phyloP scores from a whole-genome alignment of 2,329 filamentous ascomycete genomes.

The Fusarium solani-melongenae region DNA sequence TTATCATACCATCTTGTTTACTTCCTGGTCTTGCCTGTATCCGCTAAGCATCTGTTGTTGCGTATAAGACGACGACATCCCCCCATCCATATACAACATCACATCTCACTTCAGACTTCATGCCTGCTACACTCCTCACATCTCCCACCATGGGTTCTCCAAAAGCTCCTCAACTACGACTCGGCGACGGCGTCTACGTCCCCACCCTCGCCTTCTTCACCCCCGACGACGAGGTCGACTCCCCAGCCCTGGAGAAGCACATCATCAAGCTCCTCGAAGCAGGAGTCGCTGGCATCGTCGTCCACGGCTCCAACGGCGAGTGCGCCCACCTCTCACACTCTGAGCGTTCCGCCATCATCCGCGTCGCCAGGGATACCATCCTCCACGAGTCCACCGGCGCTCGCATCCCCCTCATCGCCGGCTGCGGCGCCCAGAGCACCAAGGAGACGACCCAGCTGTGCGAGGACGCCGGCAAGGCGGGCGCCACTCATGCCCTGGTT shows the following conservation, averaged over 20 bases:
- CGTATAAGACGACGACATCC: slow-evolving; percentile 23
- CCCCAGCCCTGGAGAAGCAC: slow-evolving; percentile 47
- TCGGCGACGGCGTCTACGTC: slow-evolving; percentile 50
- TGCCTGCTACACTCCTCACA: slow-evolving; percentile 41
- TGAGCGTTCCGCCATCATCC: slow-evolving; percentile 75
- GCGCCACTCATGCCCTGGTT: slow-evolving; percentile 81
- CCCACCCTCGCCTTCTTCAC: slow-evolving; percentile 53
- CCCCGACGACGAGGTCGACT: slow-evolving; percentile 48
- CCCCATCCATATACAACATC: neutral
- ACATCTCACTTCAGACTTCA: slow-evolving; percentile 5
- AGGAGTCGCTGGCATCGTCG: slow-evolving; percentile 79
- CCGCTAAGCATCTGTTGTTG: neutral
- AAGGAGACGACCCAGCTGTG: slow-evolving; percentile 79
- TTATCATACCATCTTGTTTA: slow-evolving; percentile 10
- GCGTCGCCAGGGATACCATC: slow-evolving; percentile 59
- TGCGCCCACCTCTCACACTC: slow-evolving; percentile 80
- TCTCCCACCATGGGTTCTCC: slow-evolving; percentile 41
- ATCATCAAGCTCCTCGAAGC: slow-evolving; percentile 65
- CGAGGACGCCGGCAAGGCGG: slow-evolving; percentile 74
- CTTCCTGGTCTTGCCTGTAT: slow-evolving; percentile 6
- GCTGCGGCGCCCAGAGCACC: slow-evolving; percentile 80
- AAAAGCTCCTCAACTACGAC: slow-evolving; percentile 40
- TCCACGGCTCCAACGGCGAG: slow-evolving; percentile 86
- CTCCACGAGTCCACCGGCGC: slow-evolving; percentile 37
- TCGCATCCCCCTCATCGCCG: slow-evolving; percentile 70